Base-by-base conservation (phyloP, 2,329 filamentous ascomycete species). In the Talaromyces sp. region DNA sequence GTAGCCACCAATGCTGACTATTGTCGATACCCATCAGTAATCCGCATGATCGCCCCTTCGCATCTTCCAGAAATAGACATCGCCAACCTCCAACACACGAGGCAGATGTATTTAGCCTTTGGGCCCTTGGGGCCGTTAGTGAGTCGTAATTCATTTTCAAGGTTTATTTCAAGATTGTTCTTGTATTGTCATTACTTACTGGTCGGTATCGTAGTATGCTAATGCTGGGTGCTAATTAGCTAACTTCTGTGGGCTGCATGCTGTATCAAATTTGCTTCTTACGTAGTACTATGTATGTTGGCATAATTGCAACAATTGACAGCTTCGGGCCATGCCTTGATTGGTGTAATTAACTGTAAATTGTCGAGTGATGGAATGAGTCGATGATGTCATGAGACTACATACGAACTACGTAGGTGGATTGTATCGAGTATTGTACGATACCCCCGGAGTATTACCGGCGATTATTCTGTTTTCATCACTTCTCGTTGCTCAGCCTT, bases 51-150 rank as follows among this genome's bases (percentile, higher is more conserved):
- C 22, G 33, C 19, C 39, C 4, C 10, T 22, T 56, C 52, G n/a
- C 33, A 8, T 39, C 33, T 56, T 56, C 52, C 39, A 56, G 52
- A 56, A 56, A 56, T 56, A 56, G 52, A 56, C 19, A 37, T 13
- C 6, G 13, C 10, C 16, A 4, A 22, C 22, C 31, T 33, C 14
- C 49, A n/a, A n/a, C 6, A 52, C 27, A 52, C 49, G n/a, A 35
- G 16, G 50, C 50, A 35, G 16, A 37, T 11, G 9, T 22, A 37
- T 22, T 56, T 33, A 39, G 52, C 13, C 33, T 56, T 50, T 50
- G 24, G 33, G 50, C 50, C 31, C 27, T 37, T 13, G n/a, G 50
- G 52, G 52, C 49, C 24, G 52, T 37, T 37, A 3, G 14, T 14
- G 52, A 56, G 7, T 24, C 11, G 52, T 56, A 39, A 39, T 56